These are phyloP conservation scores for Brasilioporus rufonigricans DNA, from an alignment of 768 basidiomycete genomes.

Conservation along the genomic window DNA sequence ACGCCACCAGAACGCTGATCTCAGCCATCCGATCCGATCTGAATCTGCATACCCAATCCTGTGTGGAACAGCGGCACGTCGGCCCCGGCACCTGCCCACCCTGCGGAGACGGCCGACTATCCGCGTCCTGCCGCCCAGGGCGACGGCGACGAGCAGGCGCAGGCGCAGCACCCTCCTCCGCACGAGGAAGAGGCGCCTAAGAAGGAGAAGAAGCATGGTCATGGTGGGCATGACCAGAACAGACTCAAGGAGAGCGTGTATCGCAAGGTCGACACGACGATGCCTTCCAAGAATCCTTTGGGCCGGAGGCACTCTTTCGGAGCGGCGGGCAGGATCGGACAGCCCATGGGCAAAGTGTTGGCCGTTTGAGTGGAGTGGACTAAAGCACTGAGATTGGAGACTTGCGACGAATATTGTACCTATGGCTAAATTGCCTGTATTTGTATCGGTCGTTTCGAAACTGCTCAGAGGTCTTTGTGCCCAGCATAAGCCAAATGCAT, in stretches of 20 bases:
- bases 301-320: constrained; percentile 37
- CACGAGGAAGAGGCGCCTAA: constrained; percentile 46
- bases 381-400: neutral
- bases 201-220: constrained; percentile 47
- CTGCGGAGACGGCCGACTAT: constrained; percentile 40
- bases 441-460: constrained; percentile 11
- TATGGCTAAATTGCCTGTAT: constrained; percentile 15
- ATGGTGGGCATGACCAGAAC: constrained; percentile 40
- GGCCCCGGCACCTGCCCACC: constrained; percentile 6
- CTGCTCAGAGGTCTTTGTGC: neutral
- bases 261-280: constrained; percentile 45
- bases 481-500: constrained; percentile 6
- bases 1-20: neutral
- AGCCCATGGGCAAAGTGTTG: constrained; percentile 50
- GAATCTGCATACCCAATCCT: neutral
- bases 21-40: too few species aligned
- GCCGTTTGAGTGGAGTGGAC: constrained; percentile 26
- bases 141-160: constrained; percentile 30
- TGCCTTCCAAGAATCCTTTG: constrained; percentile 45
- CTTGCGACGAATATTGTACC: constrained; percentile 3
- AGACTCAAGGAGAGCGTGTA: constrained; percentile 45
- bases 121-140: constrained; percentile 50
- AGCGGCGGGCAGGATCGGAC: constrained; percentile 51
- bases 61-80: neutral
- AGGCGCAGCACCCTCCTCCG: constrained; percentile 29